Conservation (phyloP, 1,139 yeast species). For the Lodderomyces elongisporus region DNA sequence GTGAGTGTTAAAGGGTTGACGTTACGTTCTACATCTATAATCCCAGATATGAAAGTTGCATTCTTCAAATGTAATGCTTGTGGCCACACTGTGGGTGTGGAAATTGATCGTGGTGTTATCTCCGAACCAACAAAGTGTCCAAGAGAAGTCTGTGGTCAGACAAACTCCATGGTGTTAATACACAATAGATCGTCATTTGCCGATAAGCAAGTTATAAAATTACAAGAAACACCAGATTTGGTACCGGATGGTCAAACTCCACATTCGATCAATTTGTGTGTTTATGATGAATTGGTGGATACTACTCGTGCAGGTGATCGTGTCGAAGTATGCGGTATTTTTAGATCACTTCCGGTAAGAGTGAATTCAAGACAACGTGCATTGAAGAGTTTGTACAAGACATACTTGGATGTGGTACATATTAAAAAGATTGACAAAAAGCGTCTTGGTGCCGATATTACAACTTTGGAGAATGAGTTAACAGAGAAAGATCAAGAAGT, state of each 20-base stretch:
- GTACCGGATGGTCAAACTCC: conserved; percentile 99
- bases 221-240: conserved; percentile 95
- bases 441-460: conserved; percentile 73
- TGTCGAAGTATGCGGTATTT: conserved; percentile 91
- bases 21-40: conserved; percentile 80
- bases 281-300: conserved; percentile 93
- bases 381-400: conserved; percentile 78
- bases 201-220: conserved; percentile 87
- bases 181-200: conserved; percentile 93
- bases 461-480: conserved; percentile 49
- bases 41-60: conserved; percentile 98
- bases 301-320: conserved; percentile 96
- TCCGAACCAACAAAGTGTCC: conserved; percentile 94
- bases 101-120: conserved; percentile 90
- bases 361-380: conserved; percentile 83
- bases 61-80: conserved; percentile 94
- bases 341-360: conserved; percentile 87
- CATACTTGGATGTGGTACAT: conserved; percentile 92
- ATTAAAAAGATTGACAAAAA: conserved; percentile 79
- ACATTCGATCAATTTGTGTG: conserved; percentile 89
- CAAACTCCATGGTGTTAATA: conserved; percentile 82
- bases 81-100: conserved; percentile 87
- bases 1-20: conserved; percentile 90
- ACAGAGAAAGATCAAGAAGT: conserved; percentile 60
- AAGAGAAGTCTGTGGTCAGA: conserved; percentile 77